phyloP scores from a whole-genome alignment of 257 asterid genomes.

The Orobanche coerulescens region DNA sequence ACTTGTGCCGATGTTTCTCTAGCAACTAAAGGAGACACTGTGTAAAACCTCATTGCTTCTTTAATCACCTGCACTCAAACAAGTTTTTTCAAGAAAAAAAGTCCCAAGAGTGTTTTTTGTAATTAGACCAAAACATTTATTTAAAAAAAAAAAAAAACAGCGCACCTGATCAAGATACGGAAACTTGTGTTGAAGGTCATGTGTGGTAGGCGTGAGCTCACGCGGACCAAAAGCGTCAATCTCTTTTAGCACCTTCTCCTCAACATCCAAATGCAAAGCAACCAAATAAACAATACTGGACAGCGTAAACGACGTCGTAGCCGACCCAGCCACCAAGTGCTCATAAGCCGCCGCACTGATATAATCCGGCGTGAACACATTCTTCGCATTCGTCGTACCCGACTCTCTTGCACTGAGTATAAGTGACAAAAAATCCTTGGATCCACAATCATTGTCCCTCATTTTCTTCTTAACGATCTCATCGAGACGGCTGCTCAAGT shows the following conservation, averaged over 20 bases:
- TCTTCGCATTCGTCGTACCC: constrained; percentile 39
- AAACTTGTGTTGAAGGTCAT: constrained; percentile 71
- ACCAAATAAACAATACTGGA: constrained; percentile 66
- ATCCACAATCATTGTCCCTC: constrained; percentile 34
- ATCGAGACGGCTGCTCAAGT: constrained; percentile 47
- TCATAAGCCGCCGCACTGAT: constrained; percentile 88
- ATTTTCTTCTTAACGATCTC: constrained; percentile 53
- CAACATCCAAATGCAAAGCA: constrained; percentile 62
- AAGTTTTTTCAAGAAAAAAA: too few species aligned
- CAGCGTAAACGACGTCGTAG: constrained; percentile 83
- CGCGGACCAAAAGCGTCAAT: constrained; percentile 61
- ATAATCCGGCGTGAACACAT: constrained; percentile 62
- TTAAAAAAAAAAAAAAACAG: background rate
- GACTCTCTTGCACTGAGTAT: constrained; percentile 62
- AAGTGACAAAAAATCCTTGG: constrained; percentile 71
- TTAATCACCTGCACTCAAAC: constrained; percentile 59
- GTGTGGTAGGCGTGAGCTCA: constrained; percentile 53
- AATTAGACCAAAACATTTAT: too few species aligned
- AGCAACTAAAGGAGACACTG: constrained; percentile 85
- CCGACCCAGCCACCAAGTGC: constrained; percentile 89
- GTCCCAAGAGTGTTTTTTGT: background rate
- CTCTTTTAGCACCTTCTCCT: constrained; percentile 57
- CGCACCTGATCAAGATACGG: constrained; percentile 70
- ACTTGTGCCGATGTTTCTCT: constrained; percentile 79
- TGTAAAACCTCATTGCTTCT: constrained; percentile 89